Conservation (phyloP, 2,329 filamentous ascomycete genomes). For the Elsinoe necatrix region DNA sequence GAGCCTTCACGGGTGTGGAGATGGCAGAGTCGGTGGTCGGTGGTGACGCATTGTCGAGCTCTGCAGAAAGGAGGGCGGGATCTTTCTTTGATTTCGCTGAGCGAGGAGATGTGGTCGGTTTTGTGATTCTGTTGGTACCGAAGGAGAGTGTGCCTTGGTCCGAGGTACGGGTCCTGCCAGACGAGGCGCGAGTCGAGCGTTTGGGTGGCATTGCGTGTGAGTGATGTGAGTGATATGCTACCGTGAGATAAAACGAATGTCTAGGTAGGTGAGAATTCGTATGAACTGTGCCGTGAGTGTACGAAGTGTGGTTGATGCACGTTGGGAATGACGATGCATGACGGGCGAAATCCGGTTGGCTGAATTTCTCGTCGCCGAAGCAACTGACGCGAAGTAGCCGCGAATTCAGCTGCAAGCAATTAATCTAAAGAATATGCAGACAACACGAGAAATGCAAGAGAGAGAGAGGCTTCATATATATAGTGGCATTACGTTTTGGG, state of each 20-base stretch:
- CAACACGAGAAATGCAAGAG: neutral
- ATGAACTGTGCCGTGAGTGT: neutral
- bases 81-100: constrained; percentile 34
- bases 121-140: constrained; percentile 48
- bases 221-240: neutral
- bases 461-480: neutral
- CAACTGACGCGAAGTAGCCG: constrained; percentile 9
- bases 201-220: constrained; percentile 37
- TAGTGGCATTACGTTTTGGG: neutral
- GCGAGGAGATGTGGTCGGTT: constrained; percentile 38
- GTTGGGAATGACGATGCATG: constrained; percentile 1
- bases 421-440: neutral
- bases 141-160: constrained; percentile 56
- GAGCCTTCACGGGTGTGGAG: constrained; percentile 28
- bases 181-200: constrained; percentile 29
- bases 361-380: constrained; percentile 7
- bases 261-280: constrained; percentile 1
- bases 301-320: neutral
- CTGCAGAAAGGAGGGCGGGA: constrained; percentile 27
- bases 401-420: neutral
- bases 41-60: constrained; percentile 20
- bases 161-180: constrained; percentile 39
- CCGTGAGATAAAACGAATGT: neutral
- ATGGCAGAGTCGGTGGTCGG: constrained; percentile 35
- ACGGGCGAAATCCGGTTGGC: neutral